phyloP scores from a whole-genome alignment of 2,329 filamentous ascomycete species.

The Fusarium chuoi region DNA sequence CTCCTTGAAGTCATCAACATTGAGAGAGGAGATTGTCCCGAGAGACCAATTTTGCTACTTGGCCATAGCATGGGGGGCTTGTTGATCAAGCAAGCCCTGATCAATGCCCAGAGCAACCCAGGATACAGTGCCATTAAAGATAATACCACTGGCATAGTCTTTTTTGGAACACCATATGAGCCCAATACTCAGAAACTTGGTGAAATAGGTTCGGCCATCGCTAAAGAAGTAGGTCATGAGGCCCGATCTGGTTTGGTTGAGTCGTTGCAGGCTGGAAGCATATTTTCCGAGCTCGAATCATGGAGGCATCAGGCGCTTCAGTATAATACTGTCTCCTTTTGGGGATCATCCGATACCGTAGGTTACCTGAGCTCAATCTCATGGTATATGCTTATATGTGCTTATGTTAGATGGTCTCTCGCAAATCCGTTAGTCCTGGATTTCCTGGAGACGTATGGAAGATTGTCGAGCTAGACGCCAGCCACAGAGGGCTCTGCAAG shows the following conservation, averaged over 20 bases:
- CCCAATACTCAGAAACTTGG: background rate
- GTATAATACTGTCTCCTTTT: background rate
- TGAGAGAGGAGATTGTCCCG: background rate
- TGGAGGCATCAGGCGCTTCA: background rate
- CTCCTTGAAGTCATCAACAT: background rate
- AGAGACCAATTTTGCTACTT: background rate
- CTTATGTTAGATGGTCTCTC: rapidly evolving
- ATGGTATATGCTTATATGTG: rapidly evolving
- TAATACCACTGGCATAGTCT: background rate
- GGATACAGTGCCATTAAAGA: background rate
- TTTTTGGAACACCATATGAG: background rate
- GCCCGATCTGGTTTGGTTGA: rapidly evolving
- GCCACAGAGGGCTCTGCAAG: background rate
- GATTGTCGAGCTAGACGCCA: background rate
- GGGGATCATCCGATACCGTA: background rate
- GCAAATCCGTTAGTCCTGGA: background rate
- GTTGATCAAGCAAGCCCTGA: background rate
- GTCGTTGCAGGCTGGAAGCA: background rate
- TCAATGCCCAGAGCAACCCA: background rate
- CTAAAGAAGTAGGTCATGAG: background rate
- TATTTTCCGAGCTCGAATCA: background rate
- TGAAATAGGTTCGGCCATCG: background rate
- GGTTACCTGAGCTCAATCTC: rapidly evolving
- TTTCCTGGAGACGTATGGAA: background rate
- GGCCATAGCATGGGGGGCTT: background rate